Percentiles rank a stretch among this genome's conserved stretches.
Conservation (phyloP, 1,139 yeast species). For the Pichia sp. region DNA sequence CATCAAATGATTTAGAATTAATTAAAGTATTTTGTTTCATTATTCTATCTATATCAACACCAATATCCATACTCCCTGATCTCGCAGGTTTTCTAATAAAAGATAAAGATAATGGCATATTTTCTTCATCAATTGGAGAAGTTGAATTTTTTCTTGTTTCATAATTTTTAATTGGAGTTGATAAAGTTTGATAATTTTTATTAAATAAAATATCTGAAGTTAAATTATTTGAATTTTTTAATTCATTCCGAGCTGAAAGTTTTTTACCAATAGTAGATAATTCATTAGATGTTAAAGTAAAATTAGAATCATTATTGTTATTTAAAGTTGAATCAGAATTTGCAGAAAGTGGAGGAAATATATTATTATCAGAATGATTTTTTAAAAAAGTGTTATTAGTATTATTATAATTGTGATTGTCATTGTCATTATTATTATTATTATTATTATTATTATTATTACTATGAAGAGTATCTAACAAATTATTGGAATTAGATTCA, state of each 20-base stretch:
- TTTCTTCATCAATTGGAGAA: conserved; percentile 15
- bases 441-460: too few species aligned
- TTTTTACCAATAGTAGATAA: background rate
- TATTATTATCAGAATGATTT: background rate
- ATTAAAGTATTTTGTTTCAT: conserved; percentile 28
- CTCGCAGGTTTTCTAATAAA: conserved; percentile 28
- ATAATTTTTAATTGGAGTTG: too few species aligned
- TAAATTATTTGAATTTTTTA: too few species aligned
- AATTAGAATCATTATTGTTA: background rate
- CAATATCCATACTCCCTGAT: conserved; percentile 18
- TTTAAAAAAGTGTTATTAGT: too few species aligned
- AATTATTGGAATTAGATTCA: too few species aligned
- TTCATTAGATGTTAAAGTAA: background rate
- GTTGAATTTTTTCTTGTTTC: background rate
- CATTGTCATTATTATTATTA: too few species aligned
- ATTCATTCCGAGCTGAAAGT: background rate
- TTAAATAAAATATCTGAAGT: too few species aligned
- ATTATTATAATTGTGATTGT: too few species aligned
- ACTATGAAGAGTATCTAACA: too few species aligned
- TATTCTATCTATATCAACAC: conserved; percentile 18
- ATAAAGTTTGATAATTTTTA: too few species aligned
- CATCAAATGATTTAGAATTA: conserved; percentile 16
- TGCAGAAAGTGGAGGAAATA: background rate
- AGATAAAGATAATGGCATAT: conserved; percentile 26
- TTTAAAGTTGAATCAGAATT: background rate